Percentiles rank a stretch among this genome's conserved stretches.
These are phyloP conservation scores for Viridothelium virens DNA, from an alignment of 495 filamentous ascomycete species.

Conservation along the genomic window DNA sequence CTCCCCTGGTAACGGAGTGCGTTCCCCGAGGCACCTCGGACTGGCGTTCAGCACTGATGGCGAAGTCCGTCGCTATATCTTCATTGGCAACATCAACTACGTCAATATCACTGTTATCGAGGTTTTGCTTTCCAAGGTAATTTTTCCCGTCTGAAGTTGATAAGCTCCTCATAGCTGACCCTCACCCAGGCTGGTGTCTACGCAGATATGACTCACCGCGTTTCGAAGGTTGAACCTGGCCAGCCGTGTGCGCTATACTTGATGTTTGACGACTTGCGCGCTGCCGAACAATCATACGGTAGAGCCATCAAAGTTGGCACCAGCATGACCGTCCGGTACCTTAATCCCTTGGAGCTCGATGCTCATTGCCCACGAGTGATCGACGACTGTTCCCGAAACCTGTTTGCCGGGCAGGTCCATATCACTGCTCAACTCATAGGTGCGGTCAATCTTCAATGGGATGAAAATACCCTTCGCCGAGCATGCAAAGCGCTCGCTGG, in stretches of 20 bases:
- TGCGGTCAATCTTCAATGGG: background rate
- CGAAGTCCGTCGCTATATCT: conserved; percentile 1
- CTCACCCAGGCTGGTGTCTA: conserved; percentile 2
- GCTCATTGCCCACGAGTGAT: background rate
- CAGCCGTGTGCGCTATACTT: conserved; percentile 8
- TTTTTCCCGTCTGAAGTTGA: background rate
- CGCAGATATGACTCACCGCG: background rate
- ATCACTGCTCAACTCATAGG: background rate
- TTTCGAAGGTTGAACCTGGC: background rate
- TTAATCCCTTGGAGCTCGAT: conserved; percentile 16
- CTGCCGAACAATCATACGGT: conserved; percentile 6
- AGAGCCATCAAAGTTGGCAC: conserved; percentile 5
- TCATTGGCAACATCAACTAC: conserved; percentile 2
- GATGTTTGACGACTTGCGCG: conserved; percentile 23
- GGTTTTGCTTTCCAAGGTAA: conserved; percentile 1
- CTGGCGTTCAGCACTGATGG: conserved; percentile 3
- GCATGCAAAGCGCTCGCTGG: conserved; percentile 12
- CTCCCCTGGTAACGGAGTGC: background rate
- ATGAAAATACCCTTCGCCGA: background rate
- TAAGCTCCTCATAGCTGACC: background rate
- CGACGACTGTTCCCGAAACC: background rate
- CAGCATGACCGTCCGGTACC: conserved; percentile 9
- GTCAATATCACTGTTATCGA: background rate
- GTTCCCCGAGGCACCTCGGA: background rate
- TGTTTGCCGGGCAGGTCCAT: conserved; percentile 6